Percentiles rank a stretch among this genome's conserved stretches.
These are phyloP conservation scores for Casuarina glauca DNA, from an alignment of 306 rosid genomes.

Conservation along the genomic window DNA sequence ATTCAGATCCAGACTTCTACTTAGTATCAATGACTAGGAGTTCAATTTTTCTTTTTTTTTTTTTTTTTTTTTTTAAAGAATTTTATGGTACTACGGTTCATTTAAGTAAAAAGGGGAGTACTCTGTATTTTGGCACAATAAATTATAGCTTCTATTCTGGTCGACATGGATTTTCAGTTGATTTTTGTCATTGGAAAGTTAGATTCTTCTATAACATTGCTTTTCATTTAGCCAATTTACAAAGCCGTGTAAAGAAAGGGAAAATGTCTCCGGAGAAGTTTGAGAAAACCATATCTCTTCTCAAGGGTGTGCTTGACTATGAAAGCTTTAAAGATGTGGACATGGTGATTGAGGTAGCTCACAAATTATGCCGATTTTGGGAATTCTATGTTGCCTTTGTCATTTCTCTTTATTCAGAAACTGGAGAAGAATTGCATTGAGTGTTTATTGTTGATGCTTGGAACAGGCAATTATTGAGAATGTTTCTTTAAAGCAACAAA, in stretches of 20 bases:
- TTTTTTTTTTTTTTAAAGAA: not conserved
- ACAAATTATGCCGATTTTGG: not conserved
- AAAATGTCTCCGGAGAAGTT: conserved; percentile 67
- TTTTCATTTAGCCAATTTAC: conserved; percentile 75
- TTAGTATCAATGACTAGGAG: conserved; percentile 16
- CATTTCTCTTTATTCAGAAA: conserved; percentile 20
- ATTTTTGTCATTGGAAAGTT: not conserved
- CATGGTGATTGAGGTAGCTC: conserved; percentile 92
- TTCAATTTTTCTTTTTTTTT: conserved; percentile 1
- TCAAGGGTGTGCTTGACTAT: conserved; percentile 72
- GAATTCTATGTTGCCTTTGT: not conserved
- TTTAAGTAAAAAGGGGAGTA: not conserved
- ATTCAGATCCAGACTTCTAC: conserved; percentile 4
- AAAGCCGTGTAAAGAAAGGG: conserved; percentile 87
- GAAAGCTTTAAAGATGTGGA: conserved; percentile 86
- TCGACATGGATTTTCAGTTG: not conserved
- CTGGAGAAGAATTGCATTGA: conserved; percentile 17
- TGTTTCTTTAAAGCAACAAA: conserved; percentile 85
- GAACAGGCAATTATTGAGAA: conserved; percentile 93
- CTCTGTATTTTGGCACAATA: not conserved
- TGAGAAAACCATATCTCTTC: conserved; percentile 69
- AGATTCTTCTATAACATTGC: conserved; percentile 14
- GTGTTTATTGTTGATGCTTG: conserved; percentile 33
- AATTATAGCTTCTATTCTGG: not conserved
- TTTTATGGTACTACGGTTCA: not conserved